Conservation (phyloP, 129 eudicot genomes). For the Calendula officinalis region DNA sequence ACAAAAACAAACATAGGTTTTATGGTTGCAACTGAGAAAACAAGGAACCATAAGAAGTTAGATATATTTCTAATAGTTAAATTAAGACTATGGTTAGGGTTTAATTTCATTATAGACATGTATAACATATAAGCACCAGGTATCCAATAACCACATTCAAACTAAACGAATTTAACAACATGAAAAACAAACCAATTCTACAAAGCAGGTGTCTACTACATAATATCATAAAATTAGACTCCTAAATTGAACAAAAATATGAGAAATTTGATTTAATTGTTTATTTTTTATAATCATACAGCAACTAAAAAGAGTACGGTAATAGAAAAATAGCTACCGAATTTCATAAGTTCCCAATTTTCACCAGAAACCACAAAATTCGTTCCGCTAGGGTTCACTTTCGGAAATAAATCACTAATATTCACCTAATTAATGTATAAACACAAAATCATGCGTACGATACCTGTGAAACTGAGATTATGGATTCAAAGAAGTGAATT, state of each 20-base stretch:
- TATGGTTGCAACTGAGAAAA: too few species aligned
- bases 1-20: too few species aligned
- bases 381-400: conserved; percentile 14
- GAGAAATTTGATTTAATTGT: neutral
- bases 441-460: conserved; percentile 2
- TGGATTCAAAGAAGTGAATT: neutral
- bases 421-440: neutral
- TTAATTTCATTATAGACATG: neutral
- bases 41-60: too few species aligned
- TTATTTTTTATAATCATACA: too few species aligned
- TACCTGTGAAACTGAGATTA: conserved; percentile 8
- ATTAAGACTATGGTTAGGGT: neutral
- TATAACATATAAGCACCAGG: neutral
- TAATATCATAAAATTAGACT: too few species aligned
- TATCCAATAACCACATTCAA: conserved; percentile 3
- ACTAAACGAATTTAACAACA: conserved; percentile 7
- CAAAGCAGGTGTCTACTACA: too few species aligned
- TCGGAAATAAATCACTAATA: neutral
- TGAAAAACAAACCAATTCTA: too few species aligned
- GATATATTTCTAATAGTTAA: neutral
- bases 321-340: neutral
- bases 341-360: neutral
- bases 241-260: too few species aligned
- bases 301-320: too few species aligned
- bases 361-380: conserved; percentile 8